Conservation (phyloP, 192 early-diverging fungal species). For the Phycomyces nitens region DNA sequence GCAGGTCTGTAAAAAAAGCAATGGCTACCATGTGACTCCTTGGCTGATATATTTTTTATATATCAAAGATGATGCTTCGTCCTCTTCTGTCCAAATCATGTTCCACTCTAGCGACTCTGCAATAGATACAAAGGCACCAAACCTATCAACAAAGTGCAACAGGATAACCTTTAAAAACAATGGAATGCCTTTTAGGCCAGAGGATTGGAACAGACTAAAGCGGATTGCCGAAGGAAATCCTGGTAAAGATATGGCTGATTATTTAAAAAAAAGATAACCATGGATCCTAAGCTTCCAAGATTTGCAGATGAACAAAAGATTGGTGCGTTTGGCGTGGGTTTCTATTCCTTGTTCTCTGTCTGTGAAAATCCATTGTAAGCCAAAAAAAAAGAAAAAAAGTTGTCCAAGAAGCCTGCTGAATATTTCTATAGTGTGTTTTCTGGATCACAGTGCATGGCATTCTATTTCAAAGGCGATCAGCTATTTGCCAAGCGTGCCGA, state of each 20-base stretch:
- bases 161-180: slow-evolving; percentile 76
- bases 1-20: slow-evolving; percentile 37
- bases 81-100: slow-evolving; percentile 52
- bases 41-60: too few species aligned
- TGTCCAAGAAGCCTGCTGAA: too few species aligned
- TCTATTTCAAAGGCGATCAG: slow-evolving; percentile 87
- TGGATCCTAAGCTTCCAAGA: not conserved
- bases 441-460: slow-evolving; percentile 76
- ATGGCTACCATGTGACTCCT: slow-evolving; percentile 30
- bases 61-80: slow-evolving; percentile 80
- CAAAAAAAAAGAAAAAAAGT: too few species aligned
- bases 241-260: slow-evolving; percentile 46
- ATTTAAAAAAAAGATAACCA: not conserved
- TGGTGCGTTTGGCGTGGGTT: slow-evolving; percentile 79
- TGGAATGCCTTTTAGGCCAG: slow-evolving; percentile 71
- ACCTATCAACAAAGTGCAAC: slow-evolving; percentile 42
- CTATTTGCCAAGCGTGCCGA: slow-evolving; percentile 73
- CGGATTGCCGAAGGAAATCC: slow-evolving; percentile 93
- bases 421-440: slow-evolving; percentile 55
- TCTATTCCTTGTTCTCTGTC: slow-evolving; percentile 86
- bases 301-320: slow-evolving; percentile 55
- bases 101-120: slow-evolving; percentile 47
- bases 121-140: slow-evolving; percentile 30
- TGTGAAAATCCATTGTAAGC: slow-evolving; percentile 84
- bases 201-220: slow-evolving; percentile 79